A percentile compares a stretch with the other conserved stretches of the same genome.
These are phyloP conservation scores for Taphrina wiesneri DNA, from an alignment of 1,139 yeast genomes.

Conservation along the genomic window DNA sequence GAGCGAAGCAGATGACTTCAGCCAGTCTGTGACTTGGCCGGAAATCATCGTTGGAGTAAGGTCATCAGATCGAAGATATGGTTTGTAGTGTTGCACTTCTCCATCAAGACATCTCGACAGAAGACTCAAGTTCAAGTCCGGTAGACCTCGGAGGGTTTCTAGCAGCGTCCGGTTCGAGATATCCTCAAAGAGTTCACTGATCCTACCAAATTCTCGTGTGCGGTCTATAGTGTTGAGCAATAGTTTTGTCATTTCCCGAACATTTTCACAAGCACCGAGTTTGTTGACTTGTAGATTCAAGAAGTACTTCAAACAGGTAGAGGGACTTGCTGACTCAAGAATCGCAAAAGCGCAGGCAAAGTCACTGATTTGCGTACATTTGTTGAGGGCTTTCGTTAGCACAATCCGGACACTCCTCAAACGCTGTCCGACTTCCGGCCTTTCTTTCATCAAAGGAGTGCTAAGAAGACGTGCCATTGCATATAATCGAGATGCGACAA, in stretches of 20 bases:
- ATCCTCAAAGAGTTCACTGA: constrained; percentile 1
- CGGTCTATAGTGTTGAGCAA: neutral
- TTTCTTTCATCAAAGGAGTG: neutral
- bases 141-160: neutral
- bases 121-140: neutral
- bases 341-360: constrained; percentile 13
- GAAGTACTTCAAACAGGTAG: constrained; percentile 15
- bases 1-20: neutral
- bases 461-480: neutral
- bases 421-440: neutral
- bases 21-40: neutral
- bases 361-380: neutral
- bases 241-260: neutral
- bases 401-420: neutral
- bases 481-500: constrained; percentile 6
- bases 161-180: neutral
- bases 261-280: neutral
- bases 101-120: neutral
- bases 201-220: constrained; percentile 3
- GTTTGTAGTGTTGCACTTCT: constrained; percentile 8
- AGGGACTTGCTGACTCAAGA: neutral
- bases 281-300: neutral
- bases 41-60: neutral
- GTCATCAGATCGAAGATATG: constrained; percentile 1
- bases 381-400: neutral